Conservation (phyloP, 345 rosid species). For the Citrus cavaleriei region DNA sequence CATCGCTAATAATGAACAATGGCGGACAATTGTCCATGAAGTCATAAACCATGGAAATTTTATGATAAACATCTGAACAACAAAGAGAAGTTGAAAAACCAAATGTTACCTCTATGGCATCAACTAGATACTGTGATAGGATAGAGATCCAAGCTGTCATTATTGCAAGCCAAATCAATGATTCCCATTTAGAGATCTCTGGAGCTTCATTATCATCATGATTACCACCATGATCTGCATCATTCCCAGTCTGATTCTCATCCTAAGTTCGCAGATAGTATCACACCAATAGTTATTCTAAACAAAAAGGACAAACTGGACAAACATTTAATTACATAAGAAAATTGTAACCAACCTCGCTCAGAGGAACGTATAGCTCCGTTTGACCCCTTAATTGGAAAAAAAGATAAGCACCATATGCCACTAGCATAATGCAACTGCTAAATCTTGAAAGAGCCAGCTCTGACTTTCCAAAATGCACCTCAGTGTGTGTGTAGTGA, state of each 20-base stretch:
- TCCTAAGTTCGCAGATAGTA: slow-evolving; percentile 18
- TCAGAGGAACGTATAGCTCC: slow-evolving; percentile 31
- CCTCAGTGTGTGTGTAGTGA: slow-evolving; percentile 46
- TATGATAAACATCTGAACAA: background rate
- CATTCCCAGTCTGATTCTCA: slow-evolving; percentile 4
- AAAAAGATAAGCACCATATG: slow-evolving; percentile 41
- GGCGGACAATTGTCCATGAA: background rate
- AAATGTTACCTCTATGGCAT: slow-evolving; percentile 41
- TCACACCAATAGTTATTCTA: slow-evolving; percentile 18
- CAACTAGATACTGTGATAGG: slow-evolving; percentile 43
- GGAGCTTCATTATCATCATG: slow-evolving; percentile 34
- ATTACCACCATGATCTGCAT: slow-evolving; percentile 5
- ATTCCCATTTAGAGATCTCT: slow-evolving; percentile 42
- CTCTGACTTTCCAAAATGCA: slow-evolving; percentile 49
- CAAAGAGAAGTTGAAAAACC: background rate
- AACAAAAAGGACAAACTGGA: background rate
- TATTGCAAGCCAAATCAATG: slow-evolving; percentile 40
- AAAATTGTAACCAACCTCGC: slow-evolving; percentile 34
- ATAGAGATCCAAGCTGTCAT: slow-evolving; percentile 45
- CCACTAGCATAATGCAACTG: slow-evolving; percentile 51
- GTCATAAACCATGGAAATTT: background rate
- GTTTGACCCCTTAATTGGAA: slow-evolving; percentile 44
- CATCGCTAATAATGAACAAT: background rate
- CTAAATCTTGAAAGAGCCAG: slow-evolving; percentile 56
- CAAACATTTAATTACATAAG: background rate